Evolutionary conservation across 2,329 filamentous ascomycete species (phyloP), one percentile per base, ranked within the genome.

Genomic region (Pseudofabraea citricarpa): DNA sequence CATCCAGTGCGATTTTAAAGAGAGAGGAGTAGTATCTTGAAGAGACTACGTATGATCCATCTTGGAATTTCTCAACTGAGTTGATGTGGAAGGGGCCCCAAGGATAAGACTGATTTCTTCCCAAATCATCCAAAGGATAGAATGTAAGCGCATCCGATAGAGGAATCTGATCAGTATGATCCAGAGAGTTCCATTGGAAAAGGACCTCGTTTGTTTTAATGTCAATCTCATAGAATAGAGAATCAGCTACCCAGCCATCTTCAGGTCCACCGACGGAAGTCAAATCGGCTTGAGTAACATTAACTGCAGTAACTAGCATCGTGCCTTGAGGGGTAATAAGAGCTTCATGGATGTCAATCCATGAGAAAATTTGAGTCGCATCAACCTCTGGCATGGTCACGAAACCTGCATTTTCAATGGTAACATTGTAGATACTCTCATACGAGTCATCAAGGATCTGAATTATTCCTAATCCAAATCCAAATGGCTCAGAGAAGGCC

Each of bases 171-270:
- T 35, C 29, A 18, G 49, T 43, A 7, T 69, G 64, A 1, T 63
- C 62, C 0, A 69, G 47, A 2, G 65, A 57, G 26, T 62, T 67
- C 70, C 70, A 72, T 5, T 45, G 52, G 42, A 66, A 71, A 1
- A 71, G 43, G 2, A 71, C 50, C 19, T 68, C 54, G 20, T 59
- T 57, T 0, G 66, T 70, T 24, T 58, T 54, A 7, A 68, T 53
- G 33, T 71, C 66, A n/a, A 72, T 56, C 46, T 71, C 68, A 43
- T 63, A 68, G 42, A 71, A 60, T 24, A 67, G 44, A 16, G 56
- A 58, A 46, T 71, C 65, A 13, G 51, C 47, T 5, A 64, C 54
- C 57, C 59, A 66, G 4, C 60, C 62, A 42, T 64, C 51, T 12
- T 36, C 31, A 2, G 60, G 56, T 1, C 63, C 64, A 24, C 58